These are phyloP conservation scores for Metschnikowia dekortorum DNA, from an alignment of 805 yeast species.

Conservation along the genomic window DNA sequence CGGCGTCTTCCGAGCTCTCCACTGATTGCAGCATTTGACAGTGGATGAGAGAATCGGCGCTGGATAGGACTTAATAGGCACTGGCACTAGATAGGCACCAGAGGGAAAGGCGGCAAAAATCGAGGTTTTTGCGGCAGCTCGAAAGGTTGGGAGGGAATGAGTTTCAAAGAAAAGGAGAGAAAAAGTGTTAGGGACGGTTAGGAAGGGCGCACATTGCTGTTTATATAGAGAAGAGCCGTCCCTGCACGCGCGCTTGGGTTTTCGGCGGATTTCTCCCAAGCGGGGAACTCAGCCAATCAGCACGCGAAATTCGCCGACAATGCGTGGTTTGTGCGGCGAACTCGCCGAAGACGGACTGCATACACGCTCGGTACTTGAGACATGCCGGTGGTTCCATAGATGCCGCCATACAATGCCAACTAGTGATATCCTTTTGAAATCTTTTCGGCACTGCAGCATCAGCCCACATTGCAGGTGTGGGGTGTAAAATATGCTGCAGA, in stretches of 20 bases:
- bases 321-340: neutral
- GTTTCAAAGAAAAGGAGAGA: neutral
- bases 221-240: neutral
- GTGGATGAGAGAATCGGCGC: too few relatives aligned
- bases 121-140: too few relatives aligned
- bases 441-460: too few relatives aligned
- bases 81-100: too few relatives aligned
- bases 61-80: too few relatives aligned
- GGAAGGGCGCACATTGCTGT: neutral
- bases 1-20: conserved; percentile 6
- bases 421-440: too few relatives aligned
- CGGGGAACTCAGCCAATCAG: neutral
- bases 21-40: conserved; percentile 1
- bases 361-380: neutral
- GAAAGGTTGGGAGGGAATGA: neutral
- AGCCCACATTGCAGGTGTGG: too few relatives aligned
- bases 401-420: too few relatives aligned
- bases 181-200: neutral
- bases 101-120: neutral
- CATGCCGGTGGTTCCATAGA: neutral
- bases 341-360: conserved; percentile 1
- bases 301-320: conserved; percentile 5
- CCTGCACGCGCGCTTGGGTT: neutral
- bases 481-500: too few relatives aligned
- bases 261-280: conserved; percentile 2